Evolutionary conservation across 176 grass and related monocot species (phyloP).

Genomic region (Leersia perrieri): DNA sequence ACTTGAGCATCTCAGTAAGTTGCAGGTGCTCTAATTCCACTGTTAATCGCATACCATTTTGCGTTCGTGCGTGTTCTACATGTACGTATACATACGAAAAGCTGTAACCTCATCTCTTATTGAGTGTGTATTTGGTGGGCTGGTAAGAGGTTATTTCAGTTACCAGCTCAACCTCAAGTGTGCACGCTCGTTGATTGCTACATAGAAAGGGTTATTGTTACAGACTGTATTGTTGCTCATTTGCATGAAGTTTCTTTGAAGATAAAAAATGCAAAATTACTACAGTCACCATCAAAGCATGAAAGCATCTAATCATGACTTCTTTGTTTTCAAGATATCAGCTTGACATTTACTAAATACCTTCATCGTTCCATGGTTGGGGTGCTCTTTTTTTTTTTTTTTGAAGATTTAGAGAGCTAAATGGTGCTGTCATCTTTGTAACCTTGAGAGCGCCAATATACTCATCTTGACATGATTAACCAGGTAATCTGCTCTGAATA

Average conservation of each 20-base stretch:
- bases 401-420: slow-evolving; percentile 2
- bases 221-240: slow-evolving; percentile 20
- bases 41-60: slow-evolving; percentile 39
- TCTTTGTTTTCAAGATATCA: slow-evolving; percentile 33
- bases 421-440: not conserved
- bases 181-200: slow-evolving; percentile 26
- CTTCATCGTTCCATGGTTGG: not conserved
- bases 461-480: slow-evolving; percentile 20
- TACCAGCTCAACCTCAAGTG: slow-evolving; percentile 12
- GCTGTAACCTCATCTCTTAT: slow-evolving; percentile 38
- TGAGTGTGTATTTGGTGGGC: slow-evolving; percentile 50
- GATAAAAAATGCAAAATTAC: not conserved
- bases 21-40: slow-evolving; percentile 65
- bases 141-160: slow-evolving; percentile 42
- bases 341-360: slow-evolving; percentile 30
- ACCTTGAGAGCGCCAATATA: not conserved
- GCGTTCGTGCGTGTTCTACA: slow-evolving; percentile 34
- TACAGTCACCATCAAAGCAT: not conserved
- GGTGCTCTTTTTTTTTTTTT: not conserved
- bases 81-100: slow-evolving; percentile 43
- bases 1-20: slow-evolving; percentile 86
- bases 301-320: slow-evolving; percentile 10
- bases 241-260: slow-evolving; percentile 8
- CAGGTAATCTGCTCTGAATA: slow-evolving; percentile 10
- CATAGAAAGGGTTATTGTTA: slow-evolving; percentile 23